Evolutionary conservation across 306 rosid species (phyloP), one percentile per base, ranked within the genome.

Genomic region (Trifolium fragiferum): DNA sequence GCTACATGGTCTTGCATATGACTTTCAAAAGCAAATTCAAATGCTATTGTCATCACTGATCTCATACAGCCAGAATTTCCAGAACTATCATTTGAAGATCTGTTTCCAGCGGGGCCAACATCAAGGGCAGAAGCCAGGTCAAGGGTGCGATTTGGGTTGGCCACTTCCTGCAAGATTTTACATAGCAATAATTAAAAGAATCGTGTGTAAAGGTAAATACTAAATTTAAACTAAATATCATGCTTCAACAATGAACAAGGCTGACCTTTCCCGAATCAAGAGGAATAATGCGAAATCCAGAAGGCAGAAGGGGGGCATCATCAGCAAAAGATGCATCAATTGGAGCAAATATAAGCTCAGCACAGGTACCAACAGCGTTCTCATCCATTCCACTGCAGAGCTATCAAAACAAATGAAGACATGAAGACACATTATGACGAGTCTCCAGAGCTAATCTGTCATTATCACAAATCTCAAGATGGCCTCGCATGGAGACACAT

Each of bases 351-450:
- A 95, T 87, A n/a, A 95, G 97, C 71, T 95, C 98, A 14, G 99
- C 98, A 84, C 93, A 87, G 38, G 99, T 89, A 54, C 99, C 98
- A 15, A 95, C 88, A 50, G 99, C 98, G 74, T 83, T 92, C 86
- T 95, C 99, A 70, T 95, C 99, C 97, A 95, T 95, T 82, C 99
- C 99, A 80, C 99, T 95, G 86, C 99, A 95, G 49, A 95, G 89
- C 99, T 95, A 71, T 75, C 54, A 69, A 66, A 74, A 72, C 75
- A 85, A 70, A 82, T 63, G 38, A 78, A 62, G 5, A 27, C 32
- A 3, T 27, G 32, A 5, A 27, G 32, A 27, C 32, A 27, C 32
- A 27, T 3, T 27, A 4, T 27, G 32, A 27, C 32, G 32, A 27
- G 32, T 27, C 32, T 27, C 32, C 32, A 27, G 32, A 27, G 32